These are phyloP conservation scores for Fraxinus baroniana DNA, from an alignment of 305 asterid species.

Conservation along the genomic window DNA sequence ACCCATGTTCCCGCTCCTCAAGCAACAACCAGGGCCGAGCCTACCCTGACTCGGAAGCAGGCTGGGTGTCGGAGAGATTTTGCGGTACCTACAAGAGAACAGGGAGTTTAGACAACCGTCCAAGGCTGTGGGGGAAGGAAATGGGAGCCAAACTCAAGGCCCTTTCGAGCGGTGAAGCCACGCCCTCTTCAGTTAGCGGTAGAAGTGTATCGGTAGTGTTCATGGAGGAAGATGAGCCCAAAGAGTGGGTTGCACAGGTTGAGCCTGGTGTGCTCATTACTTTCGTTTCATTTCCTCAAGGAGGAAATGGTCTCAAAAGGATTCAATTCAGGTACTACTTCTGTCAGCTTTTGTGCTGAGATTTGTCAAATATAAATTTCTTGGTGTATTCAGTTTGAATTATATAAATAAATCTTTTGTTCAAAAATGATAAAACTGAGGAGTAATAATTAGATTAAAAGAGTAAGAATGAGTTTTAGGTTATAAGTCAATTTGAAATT, in stretches of 20 bases:
- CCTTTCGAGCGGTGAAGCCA: constrained; percentile 73
- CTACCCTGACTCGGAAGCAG: constrained; percentile 53
- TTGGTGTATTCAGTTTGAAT: background rate
- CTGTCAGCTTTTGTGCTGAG: background rate
- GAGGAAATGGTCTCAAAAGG: constrained; percentile 89
- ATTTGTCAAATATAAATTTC: background rate
- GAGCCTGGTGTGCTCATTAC: constrained; percentile 95
- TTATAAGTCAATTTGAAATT: background rate
- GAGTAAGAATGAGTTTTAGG: background rate
- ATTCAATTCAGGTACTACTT: constrained; percentile 77
- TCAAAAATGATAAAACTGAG: background rate
- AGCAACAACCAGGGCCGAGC: constrained; percentile 36
- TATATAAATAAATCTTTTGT: background rate
- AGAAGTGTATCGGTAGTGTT: constrained; percentile 66
- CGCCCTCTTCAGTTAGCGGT: constrained; percentile 89
- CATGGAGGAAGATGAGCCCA: constrained; percentile 79
- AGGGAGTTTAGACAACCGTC: constrained; percentile 54
- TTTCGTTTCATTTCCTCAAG: constrained; percentile 71
- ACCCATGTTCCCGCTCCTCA: constrained; percentile 79
- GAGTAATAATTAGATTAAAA: background rate
- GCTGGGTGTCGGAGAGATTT: constrained; percentile 59
- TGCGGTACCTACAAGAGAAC: constrained; percentile 67
- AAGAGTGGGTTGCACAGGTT: constrained; percentile 97
- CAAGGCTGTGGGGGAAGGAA: constrained; percentile 63
- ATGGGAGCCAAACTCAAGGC: constrained; percentile 64